Base-by-base conservation (phyloP, 768 basidiomycete genomes). In the Boletus rubescentipes region DNA sequence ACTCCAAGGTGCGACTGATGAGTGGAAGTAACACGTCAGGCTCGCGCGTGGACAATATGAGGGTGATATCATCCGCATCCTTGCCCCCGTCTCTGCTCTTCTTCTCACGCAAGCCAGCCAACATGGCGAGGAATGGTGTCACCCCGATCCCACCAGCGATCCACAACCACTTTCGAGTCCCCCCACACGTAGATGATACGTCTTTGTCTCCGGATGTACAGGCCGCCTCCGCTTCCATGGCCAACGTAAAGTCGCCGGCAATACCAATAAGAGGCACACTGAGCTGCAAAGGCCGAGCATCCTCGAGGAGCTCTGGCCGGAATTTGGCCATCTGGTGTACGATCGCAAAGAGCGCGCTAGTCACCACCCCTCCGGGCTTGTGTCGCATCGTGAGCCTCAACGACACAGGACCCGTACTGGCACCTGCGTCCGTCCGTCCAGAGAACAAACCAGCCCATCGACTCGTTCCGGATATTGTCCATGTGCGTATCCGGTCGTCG, bases 401-500 rank as follows among this genome's bases (percentile, higher is more conserved):
- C 14, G 66, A 49, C 2, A 39, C 5, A 18, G 61, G 43, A 9
- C 32, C 35, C 10, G 40, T 5, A 7, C 18, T 1, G 4, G 30
- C 9, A 23, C 20, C 4, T 2, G 35, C 6, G 7, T 35, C 37
- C 2, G 32, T 12, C 15, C 36, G n/a, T 5, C 29, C 41, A 16
- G 42, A 15, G 11, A 49, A 46, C 2, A 16, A 37, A 9, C 38
- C 41, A 45, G 34, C 16, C 66, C 66, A 69, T 4, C 18, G 35
- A 51, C 49, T 69, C 35, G 60, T 60, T 10, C 58, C 32, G 1
- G 84, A 84, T 18, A 86, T 71, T 0, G 84, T 85, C 84, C 84
- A 87, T 1, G 84, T 86, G 21, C 84, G 79, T 39, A 86, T 75
- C 41, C 83, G 76, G 61, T 86, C 83, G 61, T 86, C 84, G 61